Conservation (phyloP, 108 stramenopile species). For the Cyclostephanos invisitatus region DNA sequence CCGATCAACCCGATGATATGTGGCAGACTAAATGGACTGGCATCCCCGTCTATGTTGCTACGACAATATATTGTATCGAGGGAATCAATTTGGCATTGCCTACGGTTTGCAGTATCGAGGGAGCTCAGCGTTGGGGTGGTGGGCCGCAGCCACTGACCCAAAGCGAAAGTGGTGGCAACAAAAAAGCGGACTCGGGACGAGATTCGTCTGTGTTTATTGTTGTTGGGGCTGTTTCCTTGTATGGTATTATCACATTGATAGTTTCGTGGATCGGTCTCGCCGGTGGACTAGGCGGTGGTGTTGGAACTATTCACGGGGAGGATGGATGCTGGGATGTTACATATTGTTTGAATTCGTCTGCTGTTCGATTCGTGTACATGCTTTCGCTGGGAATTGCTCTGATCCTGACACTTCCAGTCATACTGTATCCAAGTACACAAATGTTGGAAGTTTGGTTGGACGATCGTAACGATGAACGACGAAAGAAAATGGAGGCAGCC, state of each 20-base stretch:
- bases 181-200: conserved; percentile 6
- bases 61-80: conserved; percentile 52
- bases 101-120: conserved; percentile 45
- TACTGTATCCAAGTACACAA: conserved; percentile 52
- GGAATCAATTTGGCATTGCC: conserved; percentile 52
- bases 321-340: conserved; percentile 48
- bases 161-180: conserved; percentile 4
- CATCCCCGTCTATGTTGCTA: conserved; percentile 47
- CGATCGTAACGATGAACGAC: conserved; percentile 42
- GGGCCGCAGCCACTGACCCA: background rate
- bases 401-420: conserved; percentile 51
- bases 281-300: conserved; percentile 51
- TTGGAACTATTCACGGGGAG: conserved; percentile 45
- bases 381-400: conserved; percentile 46
- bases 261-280: conserved; percentile 48
- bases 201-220: conserved; percentile 39
- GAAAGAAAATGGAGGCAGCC: conserved; percentile 22
- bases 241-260: conserved; percentile 40
- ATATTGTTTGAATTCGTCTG: conserved; percentile 38
- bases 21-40: conserved; percentile 44
- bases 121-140: conserved; percentile 24
- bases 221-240: conserved; percentile 41
- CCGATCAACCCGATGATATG: conserved; percentile 43
- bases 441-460: conserved; percentile 52
- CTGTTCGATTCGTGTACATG: conserved; percentile 46